phyloP scores from a whole-genome alignment of 345 rosid genomes.

The Citrus trifoliata region DNA sequence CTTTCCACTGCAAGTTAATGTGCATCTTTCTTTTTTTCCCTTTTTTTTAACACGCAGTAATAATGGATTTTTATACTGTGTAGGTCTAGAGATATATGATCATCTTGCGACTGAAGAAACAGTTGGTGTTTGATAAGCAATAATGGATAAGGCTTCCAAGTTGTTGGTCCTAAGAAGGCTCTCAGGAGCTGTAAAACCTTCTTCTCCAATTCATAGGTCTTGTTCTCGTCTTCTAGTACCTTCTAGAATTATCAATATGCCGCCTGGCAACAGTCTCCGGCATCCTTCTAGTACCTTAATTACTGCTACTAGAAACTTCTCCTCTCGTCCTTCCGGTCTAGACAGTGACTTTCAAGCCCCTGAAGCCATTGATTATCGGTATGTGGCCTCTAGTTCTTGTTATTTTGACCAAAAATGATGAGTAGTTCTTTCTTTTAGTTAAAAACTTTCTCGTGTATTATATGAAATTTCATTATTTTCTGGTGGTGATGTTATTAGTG shows the following conservation, averaged over 20 bases:
- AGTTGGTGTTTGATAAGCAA: neutral
- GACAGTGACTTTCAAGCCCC: conserved; percentile 37
- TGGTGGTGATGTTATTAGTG: neutral
- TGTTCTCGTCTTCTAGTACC: conserved; percentile 15
- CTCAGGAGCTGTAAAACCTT: conserved; percentile 28
- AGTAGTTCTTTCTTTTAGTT: neutral
- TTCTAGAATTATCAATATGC: neutral
- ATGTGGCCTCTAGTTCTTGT: neutral
- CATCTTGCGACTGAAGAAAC: neutral
- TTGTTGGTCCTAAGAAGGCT: conserved; percentile 33
- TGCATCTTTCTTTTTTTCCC: no score
- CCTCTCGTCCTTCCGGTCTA: conserved; percentile 30
- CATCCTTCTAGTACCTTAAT: conserved; percentile 9
- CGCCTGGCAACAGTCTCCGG: neutral
- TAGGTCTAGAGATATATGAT: neutral
- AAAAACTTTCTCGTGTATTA: neutral
- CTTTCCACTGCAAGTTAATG: neutral
- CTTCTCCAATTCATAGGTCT: conserved; percentile 8
- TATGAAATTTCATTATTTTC: neutral
- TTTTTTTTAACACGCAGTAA: no score
- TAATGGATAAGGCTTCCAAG: conserved; percentile 39
- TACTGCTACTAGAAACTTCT: conserved; percentile 44
- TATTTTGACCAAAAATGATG: neutral
- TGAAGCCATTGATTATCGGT: conserved; percentile 52
- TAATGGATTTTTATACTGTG: neutral